A percentile compares a stretch with the other conserved stretches of the same genome.
These are phyloP conservation scores for Paramecium pentaurelia DNA, from an alignment of 73 alveolate genomes.

Conservation along the genomic window DNA sequence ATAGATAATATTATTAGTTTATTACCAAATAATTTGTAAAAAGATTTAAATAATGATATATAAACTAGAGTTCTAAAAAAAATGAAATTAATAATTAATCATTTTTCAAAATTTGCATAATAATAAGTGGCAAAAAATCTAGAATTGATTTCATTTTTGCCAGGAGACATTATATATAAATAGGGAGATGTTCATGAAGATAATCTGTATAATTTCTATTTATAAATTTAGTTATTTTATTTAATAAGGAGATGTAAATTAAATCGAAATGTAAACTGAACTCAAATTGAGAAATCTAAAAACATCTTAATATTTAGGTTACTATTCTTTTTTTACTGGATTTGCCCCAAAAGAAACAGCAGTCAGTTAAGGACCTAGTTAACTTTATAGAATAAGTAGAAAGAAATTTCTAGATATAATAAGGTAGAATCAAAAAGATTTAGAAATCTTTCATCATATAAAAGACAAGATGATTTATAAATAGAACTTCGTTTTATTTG, in stretches of 20 bases:
- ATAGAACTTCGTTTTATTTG: not conserved
- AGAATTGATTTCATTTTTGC: not conserved
- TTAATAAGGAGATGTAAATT: not conserved
- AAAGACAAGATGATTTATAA: not conserved
- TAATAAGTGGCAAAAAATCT: not conserved
- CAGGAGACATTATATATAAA: not conserved
- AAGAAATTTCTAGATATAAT: not conserved
- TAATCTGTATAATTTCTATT: not conserved
- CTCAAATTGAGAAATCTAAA: not conserved
- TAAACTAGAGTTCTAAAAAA: not conserved
- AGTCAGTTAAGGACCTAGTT: not conserved
- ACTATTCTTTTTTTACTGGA: conserved; percentile 3
- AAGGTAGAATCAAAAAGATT: conserved; percentile 11
- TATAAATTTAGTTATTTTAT: not conserved
- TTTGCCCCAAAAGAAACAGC: conserved; percentile 18
- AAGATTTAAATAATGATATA: not conserved
- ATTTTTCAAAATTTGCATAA: not conserved
- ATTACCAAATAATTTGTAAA: not conserved
- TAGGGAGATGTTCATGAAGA: not conserved
- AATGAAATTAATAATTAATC: not conserved
- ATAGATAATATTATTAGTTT: not conserved
- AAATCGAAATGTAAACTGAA: not conserved
- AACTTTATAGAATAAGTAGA: not conserved
- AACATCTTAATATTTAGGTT: not conserved
- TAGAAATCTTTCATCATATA: conserved; percentile 30